Base-by-base conservation (phyloP, 441 rosid species). In the Populus trichocarpa region DNA sequence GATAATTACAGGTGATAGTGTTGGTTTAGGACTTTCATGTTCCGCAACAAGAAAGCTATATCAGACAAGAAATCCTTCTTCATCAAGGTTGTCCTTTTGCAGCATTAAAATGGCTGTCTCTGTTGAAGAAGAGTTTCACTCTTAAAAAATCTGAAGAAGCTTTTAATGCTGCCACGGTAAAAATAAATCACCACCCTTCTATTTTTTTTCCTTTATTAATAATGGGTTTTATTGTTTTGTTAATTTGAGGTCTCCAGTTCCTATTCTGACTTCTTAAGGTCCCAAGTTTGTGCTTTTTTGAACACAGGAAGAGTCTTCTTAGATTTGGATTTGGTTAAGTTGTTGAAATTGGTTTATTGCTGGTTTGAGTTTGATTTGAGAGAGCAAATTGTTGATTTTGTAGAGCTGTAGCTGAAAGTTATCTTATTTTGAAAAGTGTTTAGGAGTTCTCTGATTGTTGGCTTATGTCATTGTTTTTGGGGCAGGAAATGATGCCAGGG, bases 401-500 rank as follows among this genome's bases (percentile, higher is more conserved):
- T 16, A 53, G 61, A 53, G n/a, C 22, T 53, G 61, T 53, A 53
- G 61, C 8, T 53, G n/a, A 18, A 53, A 53, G 61, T 53, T 53
- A 53, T 53, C 61, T 18, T 6, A 53, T 18, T 5, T 5, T 53
- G 8, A 53, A 53, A 53, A 0, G 61, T 53, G 61, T 53, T 53
- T 16, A 18, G 8, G 61, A 53, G n/a, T 0, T 53, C 61, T 18
- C 22, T 53, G 2, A 16, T 53, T 53, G 61, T 1, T 53, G 61
- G 61, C 61, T 38, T 4, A 26, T 63, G 30, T 25, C 67, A 30
- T 20, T 63, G 8, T 61, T 33, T 14, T 28, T 78, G 59, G 73
- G 83, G 82, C 76, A 96, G 97, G 93, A 94, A 59, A 59, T 96
- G 81, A 96, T 94, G 98, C 97, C 98, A 23, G 99, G 98, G 81